Conservation (phyloP, 371 early-diverging fungal genomes). For the Mortierella sp. region DNA sequence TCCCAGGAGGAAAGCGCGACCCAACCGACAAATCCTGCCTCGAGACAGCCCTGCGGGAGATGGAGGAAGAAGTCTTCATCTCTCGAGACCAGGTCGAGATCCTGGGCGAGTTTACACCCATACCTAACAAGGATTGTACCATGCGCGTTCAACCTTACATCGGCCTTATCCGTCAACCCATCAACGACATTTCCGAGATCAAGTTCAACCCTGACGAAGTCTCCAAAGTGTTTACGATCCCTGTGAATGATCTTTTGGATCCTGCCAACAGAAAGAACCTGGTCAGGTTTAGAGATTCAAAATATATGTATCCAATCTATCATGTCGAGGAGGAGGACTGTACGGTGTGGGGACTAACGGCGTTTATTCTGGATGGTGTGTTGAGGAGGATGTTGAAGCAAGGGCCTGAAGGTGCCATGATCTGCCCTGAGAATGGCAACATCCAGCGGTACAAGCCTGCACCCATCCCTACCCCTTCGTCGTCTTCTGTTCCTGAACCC, state of each 20-base stretch:
- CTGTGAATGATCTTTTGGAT: conserved; percentile 75
- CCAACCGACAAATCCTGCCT: conserved; percentile 66
- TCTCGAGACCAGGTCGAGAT: conserved; percentile 64
- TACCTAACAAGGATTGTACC: conserved; percentile 76
- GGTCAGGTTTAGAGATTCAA: conserved; percentile 74
- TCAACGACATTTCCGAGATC: conserved; percentile 60
- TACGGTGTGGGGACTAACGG: conserved; percentile 91
- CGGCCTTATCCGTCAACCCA: conserved; percentile 68
- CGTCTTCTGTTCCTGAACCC: not conserved
- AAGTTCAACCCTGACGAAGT: conserved; percentile 80
- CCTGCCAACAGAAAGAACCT: conserved; percentile 58
- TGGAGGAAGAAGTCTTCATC: conserved; percentile 88
- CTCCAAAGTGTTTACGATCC: conserved; percentile 76
- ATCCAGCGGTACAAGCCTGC: conserved; percentile 35
- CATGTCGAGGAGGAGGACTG: conserved; percentile 67
- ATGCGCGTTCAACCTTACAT: conserved; percentile 85
- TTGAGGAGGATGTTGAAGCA: conserved; percentile 37
- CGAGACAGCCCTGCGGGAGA: conserved; percentile 87
- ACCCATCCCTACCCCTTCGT: not conserved
- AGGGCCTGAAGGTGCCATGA: conserved; percentile 44
- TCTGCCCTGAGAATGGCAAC: conserved; percentile 36
- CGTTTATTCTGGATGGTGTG: conserved; percentile 79
- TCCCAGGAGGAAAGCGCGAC: conserved; percentile 87
- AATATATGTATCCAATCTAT: conserved; percentile 75
- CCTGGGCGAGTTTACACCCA: conserved; percentile 75